phyloP scores from a whole-genome alignment of 2,329 filamentous ascomycete genomes.

The Alternaria conjuncta region DNA sequence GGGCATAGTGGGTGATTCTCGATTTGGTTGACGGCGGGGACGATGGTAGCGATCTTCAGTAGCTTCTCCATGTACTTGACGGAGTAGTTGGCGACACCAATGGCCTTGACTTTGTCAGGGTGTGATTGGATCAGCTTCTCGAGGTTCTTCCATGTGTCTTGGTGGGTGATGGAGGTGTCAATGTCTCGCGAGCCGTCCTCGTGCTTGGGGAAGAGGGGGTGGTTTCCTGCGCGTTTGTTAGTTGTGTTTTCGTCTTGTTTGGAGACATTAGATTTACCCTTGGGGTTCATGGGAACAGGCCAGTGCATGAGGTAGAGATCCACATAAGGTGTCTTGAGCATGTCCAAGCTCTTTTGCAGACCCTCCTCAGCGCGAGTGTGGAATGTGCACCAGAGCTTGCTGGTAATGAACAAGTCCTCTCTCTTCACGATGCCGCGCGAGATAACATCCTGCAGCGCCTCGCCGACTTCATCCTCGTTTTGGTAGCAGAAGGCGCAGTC shows the following conservation, averaged over 20 bases:
- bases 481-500: slow-evolving; percentile 79
- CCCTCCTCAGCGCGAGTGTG: slow-evolving; percentile 72
- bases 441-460: slow-evolving; percentile 77
- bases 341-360: slow-evolving; percentile 74
- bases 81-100: slow-evolving; percentile 59
- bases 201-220: slow-evolving; percentile 76
- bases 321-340: slow-evolving; percentile 78
- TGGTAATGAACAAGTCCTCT: slow-evolving; percentile 81
- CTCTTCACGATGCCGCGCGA: slow-evolving; percentile 72
- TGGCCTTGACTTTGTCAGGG: slow-evolving; percentile 56
- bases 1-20: slow-evolving; percentile 76
- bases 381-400: slow-evolving; percentile 86
- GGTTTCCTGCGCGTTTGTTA: slow-evolving; percentile 59
- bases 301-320: slow-evolving; percentile 86
- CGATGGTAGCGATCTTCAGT: slow-evolving; percentile 65
- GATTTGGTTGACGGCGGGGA: slow-evolving; percentile 74
- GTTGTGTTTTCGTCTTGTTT: neutral
- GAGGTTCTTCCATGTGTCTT: slow-evolving; percentile 79
- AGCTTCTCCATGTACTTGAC: slow-evolving; percentile 57
- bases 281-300: slow-evolving; percentile 80
- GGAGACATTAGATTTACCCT: slow-evolving; percentile 55
- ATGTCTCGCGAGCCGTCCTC: slow-evolving; percentile 78
- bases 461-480: slow-evolving; percentile 83
- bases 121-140: slow-evolving; percentile 63
- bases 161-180: slow-evolving; percentile 70